Evolutionary conservation across 805 yeast genomes (phyloP), one percentile per base, ranked within the genome.

Genomic region (Teunomyces pallodes): DNA sequence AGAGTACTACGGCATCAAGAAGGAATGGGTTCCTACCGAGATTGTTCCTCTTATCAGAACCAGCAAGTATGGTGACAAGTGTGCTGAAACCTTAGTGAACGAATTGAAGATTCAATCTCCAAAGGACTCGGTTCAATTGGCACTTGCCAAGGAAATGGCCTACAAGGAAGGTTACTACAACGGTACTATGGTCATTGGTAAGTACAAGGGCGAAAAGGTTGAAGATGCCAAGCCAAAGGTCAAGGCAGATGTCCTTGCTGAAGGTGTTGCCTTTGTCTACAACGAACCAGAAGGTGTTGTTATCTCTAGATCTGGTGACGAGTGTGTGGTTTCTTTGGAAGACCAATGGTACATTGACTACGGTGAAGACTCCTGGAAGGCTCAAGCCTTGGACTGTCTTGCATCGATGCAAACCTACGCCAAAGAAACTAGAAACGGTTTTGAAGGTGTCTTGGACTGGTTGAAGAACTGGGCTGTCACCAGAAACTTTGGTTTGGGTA

Each of bases 261-360:
- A 82, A 16, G 90, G 90, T 46, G 81, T 81, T 38, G 97, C 96
- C 2, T 89, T 94, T 60, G 85, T 84, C 44, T 94, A 94, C 78
- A 85, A 86, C 59, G 99, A 94, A 76, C 99, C 99, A 40, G 99
- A 94, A 72, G 81, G 86, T 38, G 74, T 75, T 38, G 97, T 94
- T 42, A 80, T 89, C 42, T 92, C 98, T 12, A 87, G 99, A 74
- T 89, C 97, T 38, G 97, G 97, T 57, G 99, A 94, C 66, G 90
- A 84, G 50, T 94, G 99, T 79, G 84, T 92, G 60, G 99, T 94
- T 36, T 90, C 98, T 5, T 80, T 94, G 45, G 98, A 95, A 73
- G 98, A 94, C 72, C 99, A 94, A 77, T 94, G 99, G 99, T 94
- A 83, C 70, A 80, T 89, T 60, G 97, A 94, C 67, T 94, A 94